Conservation (phyloP, 2,329 filamentous ascomycete genomes). For the Rutstroemia sp. region DNA sequence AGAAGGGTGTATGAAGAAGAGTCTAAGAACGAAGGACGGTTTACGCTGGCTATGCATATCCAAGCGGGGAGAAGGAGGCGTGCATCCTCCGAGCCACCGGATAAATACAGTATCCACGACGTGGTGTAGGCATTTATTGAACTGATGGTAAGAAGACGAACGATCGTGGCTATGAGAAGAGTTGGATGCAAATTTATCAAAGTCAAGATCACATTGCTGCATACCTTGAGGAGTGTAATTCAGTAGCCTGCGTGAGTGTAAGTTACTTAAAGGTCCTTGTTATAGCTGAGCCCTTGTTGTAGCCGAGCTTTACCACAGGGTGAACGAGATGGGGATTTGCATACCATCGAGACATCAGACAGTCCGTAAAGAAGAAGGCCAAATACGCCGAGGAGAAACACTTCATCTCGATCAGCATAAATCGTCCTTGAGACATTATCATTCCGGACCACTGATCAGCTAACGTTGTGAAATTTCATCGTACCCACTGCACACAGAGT, state of each 20-base stretch:
- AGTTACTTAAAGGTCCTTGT: conserved; percentile 1
- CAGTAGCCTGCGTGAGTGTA: conserved; percentile 52
- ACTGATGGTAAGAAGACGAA: conserved; percentile 70
- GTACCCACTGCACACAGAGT: not conserved
- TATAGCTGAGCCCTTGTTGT: not conserved
- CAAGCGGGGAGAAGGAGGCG: conserved; percentile 68
- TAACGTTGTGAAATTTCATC: not conserved
- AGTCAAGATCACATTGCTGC: not conserved
- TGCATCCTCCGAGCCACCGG: conserved; percentile 62
- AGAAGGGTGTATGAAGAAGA: not conserved
- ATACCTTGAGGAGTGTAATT: conserved; percentile 66
- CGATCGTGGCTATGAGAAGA: conserved; percentile 55
- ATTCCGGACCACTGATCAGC: not conserved
- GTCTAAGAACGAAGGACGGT: conserved; percentile 18
- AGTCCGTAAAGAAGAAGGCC: conserved; percentile 78
- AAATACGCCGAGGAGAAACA: conserved; percentile 71
- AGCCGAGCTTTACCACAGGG: not conserved
- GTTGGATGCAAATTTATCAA: not conserved
- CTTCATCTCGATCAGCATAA: conserved; percentile 33
- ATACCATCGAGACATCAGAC: conserved; percentile 76
- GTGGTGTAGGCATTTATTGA: conserved; percentile 69
- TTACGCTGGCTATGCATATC: conserved; percentile 69
- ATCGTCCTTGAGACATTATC: not conserved
- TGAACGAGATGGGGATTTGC: conserved; percentile 20
- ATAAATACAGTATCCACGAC: conserved; percentile 62